Conservation (phyloP, 257 asterid species). For the Scutellaria minor region DNA sequence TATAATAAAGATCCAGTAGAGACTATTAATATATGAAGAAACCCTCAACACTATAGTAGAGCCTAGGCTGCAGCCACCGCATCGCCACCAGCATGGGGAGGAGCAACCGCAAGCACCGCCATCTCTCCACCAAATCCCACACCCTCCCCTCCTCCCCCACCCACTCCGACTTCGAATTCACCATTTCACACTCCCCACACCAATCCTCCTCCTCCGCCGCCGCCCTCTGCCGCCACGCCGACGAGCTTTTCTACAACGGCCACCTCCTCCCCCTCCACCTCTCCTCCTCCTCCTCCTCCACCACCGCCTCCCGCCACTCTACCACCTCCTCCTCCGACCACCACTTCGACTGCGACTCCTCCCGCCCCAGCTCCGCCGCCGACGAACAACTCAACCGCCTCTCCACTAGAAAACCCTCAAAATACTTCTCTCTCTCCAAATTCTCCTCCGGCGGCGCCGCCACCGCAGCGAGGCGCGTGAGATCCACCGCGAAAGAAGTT, state of each 20-base stretch:
- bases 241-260: constrained; percentile 94
- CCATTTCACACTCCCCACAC: constrained; percentile 68
- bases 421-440: constrained; percentile 72
- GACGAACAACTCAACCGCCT: constrained; percentile 57
- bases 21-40: too few species aligned
- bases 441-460: constrained; percentile 58
- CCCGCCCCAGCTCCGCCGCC: constrained; percentile 68
- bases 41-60: not conserved
- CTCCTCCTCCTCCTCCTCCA: constrained; percentile 68
- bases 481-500: constrained; percentile 68
- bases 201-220: constrained; percentile 53
- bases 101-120: constrained; percentile 46
- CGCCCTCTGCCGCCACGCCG: constrained; percentile 62
- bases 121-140: constrained; percentile 54
- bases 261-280: constrained; percentile 88
- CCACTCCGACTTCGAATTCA: constrained; percentile 86
- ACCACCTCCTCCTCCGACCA: constrained; percentile 74
- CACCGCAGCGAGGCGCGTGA: constrained; percentile 57
- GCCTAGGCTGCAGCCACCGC: constrained; percentile 22
- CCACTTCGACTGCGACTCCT: constrained; percentile 56
- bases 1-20: too few species aligned
- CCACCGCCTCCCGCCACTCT: constrained; percentile 66
- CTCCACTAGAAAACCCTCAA: constrained; percentile 35
- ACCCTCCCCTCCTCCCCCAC: constrained; percentile 92
- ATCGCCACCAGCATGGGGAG: constrained; percentile 55